phyloP scores from a whole-genome alignment of 306 rosid genomes.

The Vachellia pachyceras region DNA sequence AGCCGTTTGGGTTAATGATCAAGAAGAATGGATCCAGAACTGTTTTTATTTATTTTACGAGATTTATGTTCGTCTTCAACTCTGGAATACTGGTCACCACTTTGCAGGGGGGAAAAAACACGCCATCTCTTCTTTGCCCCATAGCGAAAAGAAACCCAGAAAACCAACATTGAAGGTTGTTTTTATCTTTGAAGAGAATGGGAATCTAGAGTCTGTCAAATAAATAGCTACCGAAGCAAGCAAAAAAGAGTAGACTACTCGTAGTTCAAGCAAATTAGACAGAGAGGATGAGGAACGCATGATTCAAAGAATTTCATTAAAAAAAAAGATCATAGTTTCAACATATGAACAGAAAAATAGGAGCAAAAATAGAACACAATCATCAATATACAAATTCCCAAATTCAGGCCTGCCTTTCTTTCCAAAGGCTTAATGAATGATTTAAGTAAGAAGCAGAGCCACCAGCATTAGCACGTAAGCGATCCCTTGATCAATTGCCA shows the following conservation, averaged over 20 bases:
- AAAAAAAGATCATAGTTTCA: slow-evolving; percentile 42
- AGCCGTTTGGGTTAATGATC: neutral
- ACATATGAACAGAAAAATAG: slow-evolving; percentile 29
- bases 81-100: slow-evolving; percentile 2
- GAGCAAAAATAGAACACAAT: neutral
- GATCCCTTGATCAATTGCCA: slow-evolving; percentile 54
- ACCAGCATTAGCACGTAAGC: slow-evolving; percentile 53
- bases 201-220: neutral
- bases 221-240: neutral
- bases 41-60: neutral
- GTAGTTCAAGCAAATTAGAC: slow-evolving; percentile 8
- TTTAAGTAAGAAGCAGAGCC: slow-evolving; percentile 62
- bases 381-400: slow-evolving; percentile 29
- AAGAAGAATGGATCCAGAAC: too few species aligned
- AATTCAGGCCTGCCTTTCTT: slow-evolving; percentile 21
- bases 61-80: neutral
- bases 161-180: neutral
- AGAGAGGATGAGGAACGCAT: neutral
- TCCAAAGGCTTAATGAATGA: slow-evolving; percentile 55
- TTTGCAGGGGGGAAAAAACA: neutral
- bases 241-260: neutral
- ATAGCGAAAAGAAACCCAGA: neutral
- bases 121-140: neutral
- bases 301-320: slow-evolving; percentile 42
- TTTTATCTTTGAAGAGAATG: neutral